Percentiles rank a stretch among this genome's conserved stretches.
These are phyloP conservation scores for Gremmenia infestans DNA, from an alignment of 2,329 filamentous ascomycete species.

Conservation along the genomic window DNA sequence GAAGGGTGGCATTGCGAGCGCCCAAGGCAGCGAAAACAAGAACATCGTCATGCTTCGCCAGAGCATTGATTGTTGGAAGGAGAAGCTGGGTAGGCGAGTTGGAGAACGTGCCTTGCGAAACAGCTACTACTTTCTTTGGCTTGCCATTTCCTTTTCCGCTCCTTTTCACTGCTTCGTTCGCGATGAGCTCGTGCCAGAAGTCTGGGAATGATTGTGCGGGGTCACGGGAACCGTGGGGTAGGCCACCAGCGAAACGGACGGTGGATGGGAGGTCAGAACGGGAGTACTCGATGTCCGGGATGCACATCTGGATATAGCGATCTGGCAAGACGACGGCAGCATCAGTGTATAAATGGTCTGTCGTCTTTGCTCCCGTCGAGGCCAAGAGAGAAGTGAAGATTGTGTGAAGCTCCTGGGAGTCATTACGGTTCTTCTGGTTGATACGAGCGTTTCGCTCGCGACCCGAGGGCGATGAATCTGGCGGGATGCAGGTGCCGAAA, in stretches of 20 bases:
- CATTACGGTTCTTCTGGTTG: constrained; percentile 22
- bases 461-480: constrained; percentile 35
- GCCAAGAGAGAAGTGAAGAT: not conserved
- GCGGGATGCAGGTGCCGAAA: constrained; percentile 34
- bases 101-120: constrained; percentile 33
- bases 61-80: constrained; percentile 32
- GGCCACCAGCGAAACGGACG: constrained; percentile 40
- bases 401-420: not conserved
- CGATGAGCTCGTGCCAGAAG: constrained; percentile 42
- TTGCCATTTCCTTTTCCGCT: not conserved
- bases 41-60: constrained; percentile 29
- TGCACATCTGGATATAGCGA: constrained; percentile 31
- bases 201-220: constrained; percentile 29
- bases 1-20: constrained; percentile 22
- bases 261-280: constrained; percentile 33
- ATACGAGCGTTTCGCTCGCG: constrained; percentile 32
- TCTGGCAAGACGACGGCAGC: constrained; percentile 18
- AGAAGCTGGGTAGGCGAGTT: constrained; percentile 29
- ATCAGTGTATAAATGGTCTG: constrained; percentile 20
- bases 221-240: constrained; percentile 31
- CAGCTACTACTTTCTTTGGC: constrained; percentile 31
- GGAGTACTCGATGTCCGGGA: constrained; percentile 33
- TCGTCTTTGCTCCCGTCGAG: not conserved
- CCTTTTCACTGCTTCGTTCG: constrained; percentile 25
- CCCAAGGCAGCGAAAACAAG: constrained; percentile 32